Base-by-base conservation (phyloP, 2,329 filamentous ascomycete species). In the Trichoderma endophyticum region DNA sequence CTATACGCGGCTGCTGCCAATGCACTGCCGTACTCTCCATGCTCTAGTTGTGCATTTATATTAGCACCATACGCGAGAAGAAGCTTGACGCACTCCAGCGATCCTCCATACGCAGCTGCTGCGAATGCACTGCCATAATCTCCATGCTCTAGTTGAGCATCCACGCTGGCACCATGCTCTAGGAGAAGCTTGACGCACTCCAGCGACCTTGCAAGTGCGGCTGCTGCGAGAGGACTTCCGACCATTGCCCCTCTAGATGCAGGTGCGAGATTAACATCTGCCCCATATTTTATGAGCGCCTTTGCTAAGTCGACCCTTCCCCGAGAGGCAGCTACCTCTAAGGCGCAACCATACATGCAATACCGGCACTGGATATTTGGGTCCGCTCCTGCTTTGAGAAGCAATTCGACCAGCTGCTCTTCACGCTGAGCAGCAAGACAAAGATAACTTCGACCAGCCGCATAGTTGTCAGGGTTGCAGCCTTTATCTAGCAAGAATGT, bases 191-290 rank as follows among this genome's bases (percentile, higher is more conserved):
- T 51, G 48, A 51, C n/a, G n/a, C 48, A 51, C 1, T 6, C n/a
- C 2, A 24, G 48, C 48, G 9, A 24, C 12, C 5, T 1, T 21
- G n/a, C n/a, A n/a, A n/a, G n/a, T n/a, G 28, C 56, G 18, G 66
- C 66, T 48, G 26, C 14, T 54, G 12, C 66, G 5, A 70, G 56
- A 12, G 57, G 56, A 28, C 66, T 70, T 26, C 66, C 56, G n/a
- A n/a, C n/a, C n/a, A n/a, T n/a, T n/a, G n/a, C n/a, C n/a, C n/a
- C n/a, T n/a, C n/a, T n/a, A n/a, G 7, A 4, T 32, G n/a, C 3
- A n/a, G 12, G 0, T n/a, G 6, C 1, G 26, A 51, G 28, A 36
- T 70, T 70, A n/a, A 70, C 66, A 28, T 51, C 14, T 26, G 66
- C 66, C 12, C 66, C 26, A 5, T 4, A 4, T 36, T 70, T n/a